Base-by-base conservation (phyloP, 2,329 filamentous ascomycete species). In the Penicillium expansum region DNA sequence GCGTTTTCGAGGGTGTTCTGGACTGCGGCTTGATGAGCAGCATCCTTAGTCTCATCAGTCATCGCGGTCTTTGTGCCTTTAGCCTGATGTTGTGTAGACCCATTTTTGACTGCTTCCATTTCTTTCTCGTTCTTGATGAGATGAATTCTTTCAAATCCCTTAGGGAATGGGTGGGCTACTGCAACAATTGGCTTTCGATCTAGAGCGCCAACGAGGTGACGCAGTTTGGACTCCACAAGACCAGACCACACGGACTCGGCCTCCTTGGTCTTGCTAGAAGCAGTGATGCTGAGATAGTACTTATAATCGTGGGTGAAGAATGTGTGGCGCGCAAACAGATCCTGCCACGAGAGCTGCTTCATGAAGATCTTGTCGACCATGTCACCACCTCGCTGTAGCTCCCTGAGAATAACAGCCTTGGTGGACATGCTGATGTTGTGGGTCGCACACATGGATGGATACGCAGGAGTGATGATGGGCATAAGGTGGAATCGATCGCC, bases 401-500 rank as follows among this genome's bases (percentile, higher is more conserved):
- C 94, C 45, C 87, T 83, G 63, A 91, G 84, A 69, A 99, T 92
- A 48, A 97, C 86, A 7, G 84, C 80, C 79, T 92, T 91, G 1
- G 92, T 95, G 1, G 93, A 97, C 62, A 85, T 81, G 3, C 90
- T 92, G 59, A 99, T 88, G 69, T 96, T 97, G 79, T 96, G 94
- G 0, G 94, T 97, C 1, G 94, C 89, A 73, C 94, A 97, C 92
- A 97, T 97, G 48, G 92, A 95, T 3, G 94, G 94, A 72, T 97
- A 97, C 1, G 94, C 92, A 1, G 94, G 94, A 1, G 94, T 99
- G 69, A 99, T 97, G 74, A 99, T 91, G 29, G 94, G 94, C 94
- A 99, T 99, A 51, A 97, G 80, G 74, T 97, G 93, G 64, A 86
- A 90, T 42, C 85, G 84, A 73, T 97, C 94, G 53, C 85, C 84